Base-by-base conservation (phyloP, 1,139 yeast genomes). In the Pichia sp. region DNA sequence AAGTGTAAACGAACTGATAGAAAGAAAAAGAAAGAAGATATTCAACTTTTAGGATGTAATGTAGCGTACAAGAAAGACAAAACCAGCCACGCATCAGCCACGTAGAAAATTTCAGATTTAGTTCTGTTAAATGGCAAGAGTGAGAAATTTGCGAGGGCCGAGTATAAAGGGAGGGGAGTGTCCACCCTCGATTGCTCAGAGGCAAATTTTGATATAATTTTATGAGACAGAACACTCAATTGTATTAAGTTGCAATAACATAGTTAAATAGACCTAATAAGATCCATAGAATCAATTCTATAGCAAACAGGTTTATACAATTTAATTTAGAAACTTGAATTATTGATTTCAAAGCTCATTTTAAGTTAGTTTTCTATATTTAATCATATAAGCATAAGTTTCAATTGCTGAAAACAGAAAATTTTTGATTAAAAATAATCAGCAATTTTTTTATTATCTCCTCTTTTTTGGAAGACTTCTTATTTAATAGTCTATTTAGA, bases 281-380 rank as follows among this genome's bases (percentile, higher is more conserved):
- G 18, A 17, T 30, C 20, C 32, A 30, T 30, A 30, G 32, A 2
- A 5, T 18, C 15, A 17, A 30, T 30, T 30, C 32, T 30, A 30
- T 30, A 30, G 32, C 32, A 30, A 17, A 8, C 14, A 30, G 32
- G 32, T 30, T 30, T 30, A 30, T 26, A 26, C 30, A 14, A 26
- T 26, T 26, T 14, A 14, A 11, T 24, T 14, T 14, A 14, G 30
- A 14, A 26, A 26, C 18, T 14, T 26, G 30, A 26, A n/a, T 26
- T 26, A 26, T 26, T 26, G 30, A 14, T 14, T 26, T 26, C 18
- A 26, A 26, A 10, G 15, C 15, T 14, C 15, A 26, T 14, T 26
- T 26, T 26, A 26, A 14, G 10, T 26, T 14, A 26, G 30, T 26
- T n/a, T n/a, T n/a, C n/a, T n/a, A n/a, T n/a, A n/a, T n/a, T n/a